Conservation (phyloP, 1,139 yeast species). For the Sugiyamaella neomexicana region DNA sequence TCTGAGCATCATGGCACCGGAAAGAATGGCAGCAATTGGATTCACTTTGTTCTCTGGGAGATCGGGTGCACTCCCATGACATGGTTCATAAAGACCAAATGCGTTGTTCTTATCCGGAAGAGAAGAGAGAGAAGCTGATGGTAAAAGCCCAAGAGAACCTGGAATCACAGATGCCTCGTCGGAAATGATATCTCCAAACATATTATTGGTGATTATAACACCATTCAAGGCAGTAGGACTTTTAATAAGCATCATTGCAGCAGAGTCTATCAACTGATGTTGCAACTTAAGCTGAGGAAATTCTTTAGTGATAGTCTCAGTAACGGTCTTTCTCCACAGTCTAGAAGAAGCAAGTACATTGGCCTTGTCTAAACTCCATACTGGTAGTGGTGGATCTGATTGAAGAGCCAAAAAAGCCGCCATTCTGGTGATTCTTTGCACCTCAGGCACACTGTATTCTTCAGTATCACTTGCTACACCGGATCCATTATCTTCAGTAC, state of each 20-base stretch:
- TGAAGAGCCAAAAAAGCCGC: constrained; percentile 96
- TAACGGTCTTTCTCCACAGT: constrained; percentile 93
- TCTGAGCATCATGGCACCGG: constrained; percentile 93
- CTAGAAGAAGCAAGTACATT: constrained; percentile 95
- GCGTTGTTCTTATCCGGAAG: constrained; percentile 92
- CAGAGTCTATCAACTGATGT: constrained; percentile 96
- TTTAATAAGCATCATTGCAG: constrained; percentile 95
- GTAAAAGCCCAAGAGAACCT: constrained; percentile 91
- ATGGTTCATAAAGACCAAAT: constrained; percentile 95
- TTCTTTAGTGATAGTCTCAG: constrained; percentile 76
- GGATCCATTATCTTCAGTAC: constrained; percentile 85
- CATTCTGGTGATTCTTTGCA: constrained; percentile 93
- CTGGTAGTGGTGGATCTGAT: constrained; percentile 86
- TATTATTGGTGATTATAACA: constrained; percentile 84
- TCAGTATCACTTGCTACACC: constrained; percentile 94
- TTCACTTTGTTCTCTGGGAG: constrained; percentile 83
- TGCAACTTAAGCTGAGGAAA: constrained; percentile 84
- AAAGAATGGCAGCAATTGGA: constrained; percentile 87
- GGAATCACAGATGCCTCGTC: constrained; percentile 98
- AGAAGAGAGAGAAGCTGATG: constrained; percentile 94
- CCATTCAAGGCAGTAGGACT: constrained; percentile 90
- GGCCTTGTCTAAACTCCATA: constrained; percentile 97
- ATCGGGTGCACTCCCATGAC: constrained; percentile 99
- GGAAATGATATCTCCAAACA: constrained; percentile 97
- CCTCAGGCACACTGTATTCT: constrained; percentile 85